phyloP scores from a whole-genome alignment of 148 eudicot genomes.

The Vaccinium darrowii region DNA sequence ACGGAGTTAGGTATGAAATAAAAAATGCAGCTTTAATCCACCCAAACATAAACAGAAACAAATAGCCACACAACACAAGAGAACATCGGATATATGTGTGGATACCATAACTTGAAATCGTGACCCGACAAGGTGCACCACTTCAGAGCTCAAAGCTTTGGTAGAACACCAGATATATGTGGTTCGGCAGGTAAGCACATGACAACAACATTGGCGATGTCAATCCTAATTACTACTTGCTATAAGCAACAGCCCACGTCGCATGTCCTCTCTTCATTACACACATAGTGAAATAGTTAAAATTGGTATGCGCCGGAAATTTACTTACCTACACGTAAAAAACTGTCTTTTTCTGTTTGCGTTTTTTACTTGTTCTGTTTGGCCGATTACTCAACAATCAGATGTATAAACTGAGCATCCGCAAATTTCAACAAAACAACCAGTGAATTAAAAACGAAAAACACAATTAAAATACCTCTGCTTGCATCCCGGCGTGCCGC shows the following conservation, averaged over 20 bases:
- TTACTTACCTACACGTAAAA: neutral
- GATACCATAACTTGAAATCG: no score
- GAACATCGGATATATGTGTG: neutral
- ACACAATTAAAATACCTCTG: conserved; percentile 48
- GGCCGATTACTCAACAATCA: neutral
- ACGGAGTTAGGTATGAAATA: neutral
- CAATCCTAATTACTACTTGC: neutral
- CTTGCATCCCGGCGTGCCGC: conserved; percentile 96
- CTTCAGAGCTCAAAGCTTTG: no score
- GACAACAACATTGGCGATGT: neutral
- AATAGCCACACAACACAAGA: neutral
- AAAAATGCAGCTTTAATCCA: neutral
- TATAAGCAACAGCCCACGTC: neutral
- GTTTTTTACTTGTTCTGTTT: neutral
- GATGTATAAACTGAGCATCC: neutral
- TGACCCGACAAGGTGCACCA: no score
- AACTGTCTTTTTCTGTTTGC: neutral
- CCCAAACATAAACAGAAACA: neutral
- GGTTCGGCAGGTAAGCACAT: neutral
- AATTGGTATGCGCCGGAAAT: no score
- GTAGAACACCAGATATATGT: neutral
- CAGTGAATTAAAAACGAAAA: neutral
- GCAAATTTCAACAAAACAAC: neutral
- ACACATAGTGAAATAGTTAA: neutral
- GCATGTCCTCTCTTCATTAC: neutral